Evolutionary conservation across 2,329 filamentous ascomycete genomes (phyloP).

Genomic region (Cladosporium sp.): DNA sequence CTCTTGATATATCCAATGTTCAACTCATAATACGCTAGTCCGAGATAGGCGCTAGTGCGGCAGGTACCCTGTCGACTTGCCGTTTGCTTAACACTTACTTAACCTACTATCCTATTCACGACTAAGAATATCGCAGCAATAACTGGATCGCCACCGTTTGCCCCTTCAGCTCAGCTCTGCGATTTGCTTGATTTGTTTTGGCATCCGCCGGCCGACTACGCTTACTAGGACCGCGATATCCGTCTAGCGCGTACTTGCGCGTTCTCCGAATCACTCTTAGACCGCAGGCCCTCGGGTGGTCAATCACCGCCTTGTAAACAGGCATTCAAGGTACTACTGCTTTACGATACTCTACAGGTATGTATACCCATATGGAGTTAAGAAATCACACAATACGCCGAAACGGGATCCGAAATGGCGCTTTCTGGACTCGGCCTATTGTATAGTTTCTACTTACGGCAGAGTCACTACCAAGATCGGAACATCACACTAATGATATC

Average conservation of each 20-base stretch:
- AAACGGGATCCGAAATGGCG: neutral
- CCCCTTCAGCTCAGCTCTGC: neutral
- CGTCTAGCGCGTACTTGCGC: neutral
- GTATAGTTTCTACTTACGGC: neutral
- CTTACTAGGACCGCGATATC: neutral
- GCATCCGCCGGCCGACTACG: neutral
- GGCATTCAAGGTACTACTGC: neutral
- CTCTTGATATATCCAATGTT: neutral
- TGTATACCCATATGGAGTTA: neutral
- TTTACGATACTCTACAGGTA: neutral
- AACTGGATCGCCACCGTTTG: too few relatives aligned
- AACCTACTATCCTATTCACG: neutral
- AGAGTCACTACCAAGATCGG: neutral
- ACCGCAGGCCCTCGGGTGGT: neutral
- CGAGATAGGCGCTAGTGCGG: neutral
- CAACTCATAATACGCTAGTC: conserved; percentile 1
- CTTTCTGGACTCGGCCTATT: neutral
- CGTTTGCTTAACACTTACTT: conserved; percentile 8
- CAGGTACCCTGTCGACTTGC: neutral
- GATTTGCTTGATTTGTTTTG: neutral
- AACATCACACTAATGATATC: neutral
- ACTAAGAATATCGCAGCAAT: neutral
- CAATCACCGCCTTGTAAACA: neutral
- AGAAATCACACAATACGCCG: neutral
- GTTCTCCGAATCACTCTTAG: neutral